phyloP scores from a whole-genome alignment of 2,329 filamentous ascomycete species.

The Hortaea sp. region DNA sequence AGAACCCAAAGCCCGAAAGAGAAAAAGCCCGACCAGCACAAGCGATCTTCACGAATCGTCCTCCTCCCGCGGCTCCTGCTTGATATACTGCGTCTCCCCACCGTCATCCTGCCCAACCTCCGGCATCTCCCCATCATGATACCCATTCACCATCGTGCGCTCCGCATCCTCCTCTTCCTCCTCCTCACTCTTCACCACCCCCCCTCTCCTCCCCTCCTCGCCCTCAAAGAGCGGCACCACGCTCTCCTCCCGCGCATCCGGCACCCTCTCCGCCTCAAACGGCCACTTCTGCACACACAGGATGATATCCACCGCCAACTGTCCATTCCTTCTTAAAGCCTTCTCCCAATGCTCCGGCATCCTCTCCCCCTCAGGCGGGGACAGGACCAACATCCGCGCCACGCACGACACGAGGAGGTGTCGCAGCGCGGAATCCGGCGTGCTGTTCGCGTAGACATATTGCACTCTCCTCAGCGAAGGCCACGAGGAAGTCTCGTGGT shows the following conservation, averaged over 20 bases:
- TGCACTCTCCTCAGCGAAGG: conserved; percentile 44
- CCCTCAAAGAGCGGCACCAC: conserved; percentile 29
- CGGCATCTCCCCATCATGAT: not conserved
- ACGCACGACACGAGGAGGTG: conserved; percentile 35
- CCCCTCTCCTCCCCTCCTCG: conserved; percentile 23
- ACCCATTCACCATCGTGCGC: conserved; percentile 1
- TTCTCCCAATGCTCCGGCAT: conserved; percentile 46
- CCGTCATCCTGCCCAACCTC: conserved; percentile 3
- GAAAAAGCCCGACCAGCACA: not conserved
- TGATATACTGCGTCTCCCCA: conserved; percentile 6
- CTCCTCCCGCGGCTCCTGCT: not conserved
- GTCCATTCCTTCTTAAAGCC: conserved; percentile 44
- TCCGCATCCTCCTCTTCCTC: conserved; percentile 14
- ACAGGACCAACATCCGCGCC: conserved; percentile 41
- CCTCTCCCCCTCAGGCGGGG: conserved; percentile 24
- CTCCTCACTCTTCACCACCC: conserved; percentile 21
- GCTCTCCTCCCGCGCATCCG: conserved; percentile 39
- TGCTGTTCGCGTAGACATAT: conserved; percentile 25
- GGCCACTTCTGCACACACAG: conserved; percentile 45
- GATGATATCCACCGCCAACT: conserved; percentile 47
- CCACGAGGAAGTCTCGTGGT: conserved; percentile 43
- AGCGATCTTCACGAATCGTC: conserved; percentile 2
- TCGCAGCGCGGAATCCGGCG: conserved; percentile 21
- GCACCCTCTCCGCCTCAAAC: conserved; percentile 38
- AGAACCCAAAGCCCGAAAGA: not conserved